A percentile compares a stretch with the other conserved stretches of the same genome.
phyloP scores from a whole-genome alignment of 2,329 filamentous ascomycete species.

The Coniella vitis region DNA sequence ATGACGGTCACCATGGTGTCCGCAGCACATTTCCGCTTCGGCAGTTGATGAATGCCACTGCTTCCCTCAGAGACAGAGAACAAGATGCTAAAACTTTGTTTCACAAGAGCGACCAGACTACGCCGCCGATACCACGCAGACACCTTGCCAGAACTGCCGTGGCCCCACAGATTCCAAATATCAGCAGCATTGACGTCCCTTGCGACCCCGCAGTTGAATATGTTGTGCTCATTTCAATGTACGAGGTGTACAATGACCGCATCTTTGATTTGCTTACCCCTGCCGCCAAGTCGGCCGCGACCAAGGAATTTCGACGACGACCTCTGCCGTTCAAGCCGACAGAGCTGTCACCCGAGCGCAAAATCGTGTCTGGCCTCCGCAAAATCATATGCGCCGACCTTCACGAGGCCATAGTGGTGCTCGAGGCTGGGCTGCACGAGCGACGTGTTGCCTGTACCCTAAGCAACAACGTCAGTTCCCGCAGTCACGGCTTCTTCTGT shows the following conservation, averaged over 20 bases:
- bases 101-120: conserved; percentile 42
- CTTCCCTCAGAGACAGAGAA: conserved; percentile 38
- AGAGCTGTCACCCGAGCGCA: conserved; percentile 80
- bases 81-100: conserved; percentile 36
- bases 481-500: conserved; percentile 94
- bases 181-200: conserved; percentile 61
- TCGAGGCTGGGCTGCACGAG: conserved; percentile 85
- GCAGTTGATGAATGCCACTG: conserved; percentile 38
- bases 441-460: conserved; percentile 83
- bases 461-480: conserved; percentile 85
- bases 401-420: conserved; percentile 77
- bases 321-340: conserved; percentile 88
- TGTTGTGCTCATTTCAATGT: conserved; percentile 89
- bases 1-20: conserved; percentile 3
- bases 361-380: conserved; percentile 83
- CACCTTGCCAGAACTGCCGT: conserved; percentile 62
- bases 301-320: conserved; percentile 67
- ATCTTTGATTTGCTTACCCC: conserved; percentile 87
- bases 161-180: conserved; percentile 67
- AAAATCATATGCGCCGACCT: conserved; percentile 83
- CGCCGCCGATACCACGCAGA: conserved; percentile 52
- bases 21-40: conserved; percentile 25
- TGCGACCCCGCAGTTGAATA: conserved; percentile 70
- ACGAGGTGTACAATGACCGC: conserved; percentile 97
- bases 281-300: conserved; percentile 49